These are phyloP conservation scores for Aquilaria malaccensis DNA, from an alignment of 345 rosid genomes.

Conservation along the genomic window DNA sequence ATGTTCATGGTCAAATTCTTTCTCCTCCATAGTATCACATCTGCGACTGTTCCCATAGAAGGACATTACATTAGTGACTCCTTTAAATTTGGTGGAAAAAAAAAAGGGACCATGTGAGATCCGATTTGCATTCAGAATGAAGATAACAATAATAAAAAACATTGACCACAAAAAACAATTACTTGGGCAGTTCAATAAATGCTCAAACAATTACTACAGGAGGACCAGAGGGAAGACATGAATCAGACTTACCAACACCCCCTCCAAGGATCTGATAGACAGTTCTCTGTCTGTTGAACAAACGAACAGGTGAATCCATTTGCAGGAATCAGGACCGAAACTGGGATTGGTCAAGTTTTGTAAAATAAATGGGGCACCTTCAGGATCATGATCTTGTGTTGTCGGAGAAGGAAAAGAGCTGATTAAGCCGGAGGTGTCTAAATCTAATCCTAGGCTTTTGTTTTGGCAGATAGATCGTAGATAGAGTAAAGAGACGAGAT, in stretches of 20 bases:
- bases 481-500: no score
- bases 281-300: conserved; percentile 60
- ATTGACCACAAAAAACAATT: no score
- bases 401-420: conserved; percentile 3
- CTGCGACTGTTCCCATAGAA: conserved; percentile 53
- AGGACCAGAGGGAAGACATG: neutral
- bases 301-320: conserved; percentile 57
- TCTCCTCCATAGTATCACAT: conserved; percentile 83
- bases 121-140: neutral
- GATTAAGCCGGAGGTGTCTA: conserved; percentile 2
- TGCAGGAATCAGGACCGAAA: conserved; percentile 17
- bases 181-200: no score
- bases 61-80: no score
- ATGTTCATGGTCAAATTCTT: conserved; percentile 58
- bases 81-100: no score
- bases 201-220: neutral
- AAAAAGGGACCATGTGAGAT: neutral
- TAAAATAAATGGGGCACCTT: conserved; percentile 8
- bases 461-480: no score
- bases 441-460: neutral
- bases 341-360: conserved; percentile 35
- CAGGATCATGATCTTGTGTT: conserved; percentile 9
- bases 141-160: neutral
- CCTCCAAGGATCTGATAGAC: conserved; percentile 84
- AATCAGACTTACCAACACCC: conserved; percentile 48